Conservation (phyloP, 768 basidiomycete species). For the Podaxis sp. region DNA sequence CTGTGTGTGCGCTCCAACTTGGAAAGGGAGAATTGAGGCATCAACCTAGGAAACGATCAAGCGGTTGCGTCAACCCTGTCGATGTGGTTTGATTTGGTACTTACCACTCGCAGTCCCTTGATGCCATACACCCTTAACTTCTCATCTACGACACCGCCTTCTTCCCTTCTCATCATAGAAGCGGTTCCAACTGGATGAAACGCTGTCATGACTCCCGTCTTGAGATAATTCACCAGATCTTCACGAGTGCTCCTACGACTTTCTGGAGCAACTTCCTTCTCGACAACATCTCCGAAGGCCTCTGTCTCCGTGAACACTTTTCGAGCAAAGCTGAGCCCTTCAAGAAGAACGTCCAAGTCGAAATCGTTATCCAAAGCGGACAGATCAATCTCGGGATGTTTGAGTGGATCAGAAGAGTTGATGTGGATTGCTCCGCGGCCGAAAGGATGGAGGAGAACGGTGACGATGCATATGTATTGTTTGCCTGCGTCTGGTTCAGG, state of each 20-base stretch:
- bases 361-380: constrained; percentile 11
- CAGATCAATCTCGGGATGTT: constrained; percentile 17
- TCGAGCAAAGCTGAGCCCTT: constrained; percentile 17
- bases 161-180: constrained; percentile 26
- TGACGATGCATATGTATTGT: constrained; percentile 11
- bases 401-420: constrained; percentile 16
- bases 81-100: constrained; percentile 7
- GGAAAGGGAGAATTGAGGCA: constrained; percentile 23
- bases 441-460: constrained; percentile 31
- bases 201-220: background rate
- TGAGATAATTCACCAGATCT: constrained; percentile 15
- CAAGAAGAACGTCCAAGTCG: constrained; percentile 21
- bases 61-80: background rate
- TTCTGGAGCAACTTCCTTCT: constrained; percentile 20
- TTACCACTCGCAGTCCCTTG: constrained; percentile 26
- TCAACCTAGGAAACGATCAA: constrained; percentile 18
- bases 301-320: constrained; percentile 10
- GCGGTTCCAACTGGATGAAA: constrained; percentile 22
- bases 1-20: constrained; percentile 18
- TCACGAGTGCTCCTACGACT: constrained; percentile 21
- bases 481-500: background rate
- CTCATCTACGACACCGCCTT: constrained; percentile 34
- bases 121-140: constrained; percentile 33
- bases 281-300: constrained; percentile 3
- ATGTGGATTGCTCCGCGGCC: constrained; percentile 36